phyloP scores from a whole-genome alignment of 2,329 filamentous ascomycete species.

The Cladophialophora carrionii region DNA sequence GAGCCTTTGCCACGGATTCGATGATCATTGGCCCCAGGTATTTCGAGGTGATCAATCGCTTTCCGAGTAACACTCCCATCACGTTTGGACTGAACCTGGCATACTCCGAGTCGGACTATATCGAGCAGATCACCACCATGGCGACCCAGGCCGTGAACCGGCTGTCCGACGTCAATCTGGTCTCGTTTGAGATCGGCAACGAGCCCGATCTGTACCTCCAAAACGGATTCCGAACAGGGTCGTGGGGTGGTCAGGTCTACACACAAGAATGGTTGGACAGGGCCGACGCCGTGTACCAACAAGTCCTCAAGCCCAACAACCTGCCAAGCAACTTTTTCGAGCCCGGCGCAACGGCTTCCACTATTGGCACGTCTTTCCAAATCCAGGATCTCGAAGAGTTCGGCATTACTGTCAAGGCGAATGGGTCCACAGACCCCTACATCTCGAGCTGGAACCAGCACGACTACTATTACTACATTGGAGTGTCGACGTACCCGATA shows the following conservation, averaged over 20 bases:
- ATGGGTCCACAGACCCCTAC: conserved; percentile 43
- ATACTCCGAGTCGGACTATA: conserved; percentile 51
- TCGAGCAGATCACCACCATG: conserved; percentile 49
- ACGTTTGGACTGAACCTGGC: conserved; percentile 57
- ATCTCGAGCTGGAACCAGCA: conserved; percentile 57
- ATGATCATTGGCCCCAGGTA: conserved; percentile 55
- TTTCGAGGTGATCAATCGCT: conserved; percentile 54
- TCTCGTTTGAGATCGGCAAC: conserved; percentile 43
- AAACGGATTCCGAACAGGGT: conserved; percentile 52
- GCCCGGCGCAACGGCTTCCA: conserved; percentile 54
- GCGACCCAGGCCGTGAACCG: conserved; percentile 41
- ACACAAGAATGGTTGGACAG: conserved; percentile 53
- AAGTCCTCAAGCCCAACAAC: conserved; percentile 50
- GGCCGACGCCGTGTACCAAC: conserved; percentile 50
- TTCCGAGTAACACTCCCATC: conserved; percentile 55
- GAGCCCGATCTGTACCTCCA: conserved; percentile 42
- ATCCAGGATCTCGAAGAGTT: conserved; percentile 48
- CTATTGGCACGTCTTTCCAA: conserved; percentile 56
- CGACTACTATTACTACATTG: conserved; percentile 59
- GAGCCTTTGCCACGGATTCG: conserved; percentile 48
- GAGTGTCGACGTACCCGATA: conserved; percentile 50
- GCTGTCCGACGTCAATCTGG: conserved; percentile 37
- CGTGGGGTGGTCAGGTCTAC: conserved; percentile 52
- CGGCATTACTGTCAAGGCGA: conserved; percentile 46
- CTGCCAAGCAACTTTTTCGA: conserved; percentile 54